Evolutionary conservation across 257 asterid species (phyloP), one percentile per base, ranked within the genome.

Genomic region (Capsicum rhomboideum): DNA sequence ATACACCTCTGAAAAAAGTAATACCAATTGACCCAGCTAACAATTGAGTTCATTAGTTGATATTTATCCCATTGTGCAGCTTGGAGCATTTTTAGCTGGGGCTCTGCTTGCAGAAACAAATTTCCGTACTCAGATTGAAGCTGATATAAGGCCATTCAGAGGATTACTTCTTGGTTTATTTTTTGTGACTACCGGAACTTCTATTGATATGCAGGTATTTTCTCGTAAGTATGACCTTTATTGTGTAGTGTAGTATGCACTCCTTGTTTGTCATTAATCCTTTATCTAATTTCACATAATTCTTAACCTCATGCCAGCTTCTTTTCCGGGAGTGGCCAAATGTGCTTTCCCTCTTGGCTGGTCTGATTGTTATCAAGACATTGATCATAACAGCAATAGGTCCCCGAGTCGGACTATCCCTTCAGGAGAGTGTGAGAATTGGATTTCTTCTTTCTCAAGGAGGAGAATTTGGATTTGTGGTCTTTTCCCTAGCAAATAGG

Each of bases 261-360:
- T 4, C 26, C 28, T 77, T 72, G 55, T n/a, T 55, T 55, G 31
- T 17, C 81, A 26, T 28, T 28, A 49, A 75, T 55, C 44, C 46
- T 23, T 49, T 53, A 3, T 77, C 64, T 52, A 50, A 23, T 50
- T 50, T 34, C 82, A 77, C 46, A 16, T 77, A 26, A 50, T 16
- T 77, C 59, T 26, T 63, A 85, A 42, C 82, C 86, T 84, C 71
- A 34, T 85, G 92, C 97, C 97, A 97, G 99, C 89, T 97, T 87
- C 98, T 97, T 87, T 87, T 95, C 91, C 93, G 98, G 83, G 99
- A 97, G 87, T 97, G 99, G 99, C 99, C 99, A 80, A 97, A 97
- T 89, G 95, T 97, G 77, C 90, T 97, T 85, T 84, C 99, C 40
- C 97, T 97, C 84, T 89, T 97, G 94, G 98, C 91, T 66, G 99